Conservation (phyloP, 2,329 filamentous ascomycete species). For the Colletotrichum tropicale region DNA sequence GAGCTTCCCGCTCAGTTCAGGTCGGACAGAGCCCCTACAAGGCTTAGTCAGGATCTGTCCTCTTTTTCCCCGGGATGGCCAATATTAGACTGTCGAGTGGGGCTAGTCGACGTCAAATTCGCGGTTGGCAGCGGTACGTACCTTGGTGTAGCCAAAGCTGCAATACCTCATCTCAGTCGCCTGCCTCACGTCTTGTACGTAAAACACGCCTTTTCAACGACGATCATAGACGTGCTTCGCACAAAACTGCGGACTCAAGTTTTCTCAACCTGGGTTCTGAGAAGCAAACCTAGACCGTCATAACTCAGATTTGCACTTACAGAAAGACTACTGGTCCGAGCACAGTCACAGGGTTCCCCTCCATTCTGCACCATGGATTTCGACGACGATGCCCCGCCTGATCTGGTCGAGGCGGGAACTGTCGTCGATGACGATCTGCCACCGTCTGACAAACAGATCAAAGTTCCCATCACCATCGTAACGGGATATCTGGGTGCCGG, state of each 20-base stretch:
- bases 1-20: neutral
- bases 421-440: conserved; percentile 42
- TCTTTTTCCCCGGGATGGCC: neutral
- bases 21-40: neutral
- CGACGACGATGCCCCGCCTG: conserved; percentile 71
- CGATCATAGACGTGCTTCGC: neutral
- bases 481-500: conserved; percentile 94
- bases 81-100: neutral
- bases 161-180: neutral
- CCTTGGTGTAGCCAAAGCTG: neutral
- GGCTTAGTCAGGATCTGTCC: conserved; percentile 14
- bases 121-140: neutral
- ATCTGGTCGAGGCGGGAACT: conserved; percentile 57
- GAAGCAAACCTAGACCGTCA: neutral
- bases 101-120: conserved; percentile 7
- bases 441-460: conserved; percentile 53
- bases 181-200: neutral
- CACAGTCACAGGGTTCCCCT: conserved; percentile 14
- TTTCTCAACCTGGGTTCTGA: neutral
- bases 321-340: conserved; percentile 3
- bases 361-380: conserved; percentile 55
- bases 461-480: conserved; percentile 85
- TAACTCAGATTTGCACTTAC: neutral
- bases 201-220: neutral
- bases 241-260: neutral